phyloP scores from a whole-genome alignment of 2,329 filamentous ascomycete genomes.

The Colletotrichum viniferum region DNA sequence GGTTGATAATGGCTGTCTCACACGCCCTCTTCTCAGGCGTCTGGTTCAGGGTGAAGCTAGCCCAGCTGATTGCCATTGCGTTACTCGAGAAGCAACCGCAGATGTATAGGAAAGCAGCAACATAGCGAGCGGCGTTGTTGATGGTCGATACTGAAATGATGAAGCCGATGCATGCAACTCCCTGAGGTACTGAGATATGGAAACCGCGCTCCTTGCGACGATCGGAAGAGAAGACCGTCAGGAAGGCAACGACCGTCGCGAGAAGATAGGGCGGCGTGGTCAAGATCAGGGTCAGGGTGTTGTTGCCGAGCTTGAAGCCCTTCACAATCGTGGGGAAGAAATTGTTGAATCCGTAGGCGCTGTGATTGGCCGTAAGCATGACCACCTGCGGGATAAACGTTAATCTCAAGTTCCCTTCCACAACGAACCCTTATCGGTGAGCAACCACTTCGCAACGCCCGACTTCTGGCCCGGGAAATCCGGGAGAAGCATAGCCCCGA shows the following conservation, averaged over 20 bases:
- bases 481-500: not conserved
- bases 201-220: slow-evolving; percentile 22
- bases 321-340: slow-evolving; percentile 33
- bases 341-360: slow-evolving; percentile 27
- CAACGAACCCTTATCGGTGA: not conserved
- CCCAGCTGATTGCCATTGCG: slow-evolving; percentile 37
- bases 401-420: not conserved
- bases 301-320: slow-evolving; percentile 30
- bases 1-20: slow-evolving; percentile 38
- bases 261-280: slow-evolving; percentile 29
- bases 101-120: slow-evolving; percentile 32
- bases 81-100: slow-evolving; percentile 28
- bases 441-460: not conserved
- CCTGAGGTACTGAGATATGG: slow-evolving; percentile 21
- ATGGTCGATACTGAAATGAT: slow-evolving; percentile 64
- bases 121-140: slow-evolving; percentile 56
- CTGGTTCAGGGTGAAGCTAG: slow-evolving; percentile 32
- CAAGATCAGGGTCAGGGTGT: slow-evolving; percentile 32
- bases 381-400: not conserved
- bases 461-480: slow-evolving; percentile 9
- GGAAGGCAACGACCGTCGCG: slow-evolving; percentile 17
- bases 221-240: slow-evolving; percentile 21
- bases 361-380: slow-evolving; percentile 26
- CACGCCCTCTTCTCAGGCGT: slow-evolving; percentile 41
- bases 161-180: slow-evolving; percentile 58